These are phyloP conservation scores for Bruguiera parviflora DNA, from an alignment of 345 rosid genomes.

Conservation along the genomic window DNA sequence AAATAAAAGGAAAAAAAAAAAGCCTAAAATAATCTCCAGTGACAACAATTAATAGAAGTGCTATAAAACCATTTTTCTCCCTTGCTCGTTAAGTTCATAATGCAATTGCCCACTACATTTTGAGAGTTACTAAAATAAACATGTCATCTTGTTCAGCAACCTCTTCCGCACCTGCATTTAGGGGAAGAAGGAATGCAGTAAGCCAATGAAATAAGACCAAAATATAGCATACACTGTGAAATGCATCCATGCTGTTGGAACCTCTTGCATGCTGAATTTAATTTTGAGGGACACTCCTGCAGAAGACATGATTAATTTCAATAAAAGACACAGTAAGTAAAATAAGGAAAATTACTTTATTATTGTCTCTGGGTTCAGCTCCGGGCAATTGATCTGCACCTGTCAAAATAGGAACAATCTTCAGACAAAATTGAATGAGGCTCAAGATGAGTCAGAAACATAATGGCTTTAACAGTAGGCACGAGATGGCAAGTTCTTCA, in stretches of 20 bases:
- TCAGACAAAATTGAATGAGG: conserved; percentile 7
- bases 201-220: neutral
- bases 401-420: conserved; percentile 30
- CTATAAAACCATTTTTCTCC: conserved; percentile 1
- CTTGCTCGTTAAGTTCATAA: conserved; percentile 61
- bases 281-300: neutral
- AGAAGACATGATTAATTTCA: conserved; percentile 16
- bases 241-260: neutral
- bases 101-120: conserved; percentile 90
- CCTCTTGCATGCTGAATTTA: too few species aligned
- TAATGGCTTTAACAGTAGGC: neutral
- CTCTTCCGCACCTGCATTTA: conserved; percentile 61
- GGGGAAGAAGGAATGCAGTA: neutral
- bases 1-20: neutral
- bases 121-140: conserved; percentile 89
- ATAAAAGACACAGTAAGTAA: conserved; percentile 3
- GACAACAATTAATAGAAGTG: neutral
- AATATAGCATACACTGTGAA: neutral
- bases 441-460: neutral
- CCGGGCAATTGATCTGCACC: conserved; percentile 92
- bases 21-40: neutral
- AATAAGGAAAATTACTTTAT: conserved; percentile 21
- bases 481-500: neutral
- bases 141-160: conserved; percentile 85
- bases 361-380: conserved; percentile 93